Conservation (phyloP, 805 yeast species). For the Yarrowia sp. region DNA sequence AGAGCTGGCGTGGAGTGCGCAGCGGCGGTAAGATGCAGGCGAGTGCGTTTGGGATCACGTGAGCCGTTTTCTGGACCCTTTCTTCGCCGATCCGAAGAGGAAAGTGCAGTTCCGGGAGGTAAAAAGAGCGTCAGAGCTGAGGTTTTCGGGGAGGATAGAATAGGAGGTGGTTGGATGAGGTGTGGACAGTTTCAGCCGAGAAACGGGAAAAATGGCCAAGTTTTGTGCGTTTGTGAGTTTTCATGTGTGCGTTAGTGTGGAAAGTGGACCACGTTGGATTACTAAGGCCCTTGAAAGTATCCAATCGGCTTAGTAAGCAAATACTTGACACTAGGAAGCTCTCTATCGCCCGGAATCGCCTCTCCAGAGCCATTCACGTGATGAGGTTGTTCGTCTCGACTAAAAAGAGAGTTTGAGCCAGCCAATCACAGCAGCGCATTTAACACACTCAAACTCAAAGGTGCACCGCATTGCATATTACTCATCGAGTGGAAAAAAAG, state of each 20-base stretch:
- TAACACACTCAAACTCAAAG: background rate
- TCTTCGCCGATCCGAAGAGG: background rate
- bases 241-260: no score
- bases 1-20: background rate
- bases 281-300: no score
- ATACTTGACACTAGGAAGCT: no score
- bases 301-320: background rate
- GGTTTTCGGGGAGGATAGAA: background rate
- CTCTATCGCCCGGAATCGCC: no score
- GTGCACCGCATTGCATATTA: slow-evolving; percentile 21
- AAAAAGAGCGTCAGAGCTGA: background rate
- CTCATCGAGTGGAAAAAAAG: slow-evolving; percentile 1
- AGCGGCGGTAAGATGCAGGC: background rate
- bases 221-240: background rate
- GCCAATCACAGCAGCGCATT: background rate
- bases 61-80: slow-evolving; percentile 1
- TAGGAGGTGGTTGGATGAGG: background rate
- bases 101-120: background rate
- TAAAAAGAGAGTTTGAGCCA: background rate
- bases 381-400: background rate
- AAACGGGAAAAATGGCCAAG: background rate
- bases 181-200: background rate
- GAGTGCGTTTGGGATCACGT: background rate
- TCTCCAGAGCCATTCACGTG: background rate
- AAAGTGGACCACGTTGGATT: no score